phyloP scores from a whole-genome alignment of 2,329 filamentous ascomycete species.

The Endothia cerciana region DNA sequence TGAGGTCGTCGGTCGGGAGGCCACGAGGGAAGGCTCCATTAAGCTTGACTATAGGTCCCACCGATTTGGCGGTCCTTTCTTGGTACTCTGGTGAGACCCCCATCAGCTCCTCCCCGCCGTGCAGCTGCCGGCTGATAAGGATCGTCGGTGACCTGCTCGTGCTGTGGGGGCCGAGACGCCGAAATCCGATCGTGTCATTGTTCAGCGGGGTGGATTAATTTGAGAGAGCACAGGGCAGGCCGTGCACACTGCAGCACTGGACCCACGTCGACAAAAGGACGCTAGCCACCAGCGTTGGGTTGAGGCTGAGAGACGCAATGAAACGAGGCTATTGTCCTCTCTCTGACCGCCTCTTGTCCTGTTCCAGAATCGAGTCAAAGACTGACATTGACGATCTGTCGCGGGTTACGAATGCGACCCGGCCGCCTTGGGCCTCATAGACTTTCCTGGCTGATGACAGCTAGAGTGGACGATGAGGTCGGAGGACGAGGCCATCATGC shows the following conservation, averaged over 20 bases:
- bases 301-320: neutral
- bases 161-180: slow-evolving; percentile 4
- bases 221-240: neutral
- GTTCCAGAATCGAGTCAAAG: neutral
- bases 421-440: neutral
- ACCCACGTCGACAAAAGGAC: neutral
- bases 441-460: neutral
- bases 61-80: neutral
- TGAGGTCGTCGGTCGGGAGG: slow-evolving; percentile 2
- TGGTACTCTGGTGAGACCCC: neutral
- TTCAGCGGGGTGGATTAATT: slow-evolving; percentile 1
- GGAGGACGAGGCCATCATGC: neutral
- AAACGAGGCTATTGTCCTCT: neutral
- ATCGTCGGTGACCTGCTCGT: slow-evolving; percentile 5
- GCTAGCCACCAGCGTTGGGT: neutral
- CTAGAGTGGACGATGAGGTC: neutral
- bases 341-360: neutral
- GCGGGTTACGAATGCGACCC: neutral
- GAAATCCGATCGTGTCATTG: neutral
- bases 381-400: neutral
- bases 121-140: slow-evolving; percentile 8
- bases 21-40: slow-evolving; percentile 1
- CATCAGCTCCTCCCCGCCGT: slow-evolving; percentile 1
- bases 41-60: slow-evolving; percentile 3
- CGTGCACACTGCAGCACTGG: neutral